Evolutionary conservation across 305 asterid genomes (phyloP), one percentile per base, ranked within the genome.

Genomic region (Rubia balearica): DNA sequence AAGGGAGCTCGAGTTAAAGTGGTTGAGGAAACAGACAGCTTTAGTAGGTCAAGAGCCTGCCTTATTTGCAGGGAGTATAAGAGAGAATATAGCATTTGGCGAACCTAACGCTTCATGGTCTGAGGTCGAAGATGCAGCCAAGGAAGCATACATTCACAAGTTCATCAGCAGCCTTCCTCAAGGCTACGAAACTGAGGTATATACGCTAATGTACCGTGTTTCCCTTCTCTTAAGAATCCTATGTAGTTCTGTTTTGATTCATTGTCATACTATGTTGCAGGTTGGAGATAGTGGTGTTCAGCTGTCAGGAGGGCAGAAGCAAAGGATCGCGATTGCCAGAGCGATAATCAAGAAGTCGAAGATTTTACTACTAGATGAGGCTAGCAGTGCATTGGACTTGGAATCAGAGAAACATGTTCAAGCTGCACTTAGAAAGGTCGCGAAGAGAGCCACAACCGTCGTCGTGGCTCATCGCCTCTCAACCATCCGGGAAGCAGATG

Each of bases 261-360:
- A 43, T 43, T 3, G 24, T 30, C 57, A 21, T 12, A 22, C 3
- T 65, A n/a, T 61, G 48, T 45, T 3, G 62, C 80, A 89, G 97
- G 95, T 89, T 14, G 97, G 97, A 46, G 82, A 89, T 62, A 83
- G 91, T 61, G 97, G 97, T 7, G 85, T 87, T n/a, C 96, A 89
- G 45, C 75, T 91, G 70, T 91, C 96, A 9, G 97, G 97, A 8
- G 97, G 97, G 33, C 97, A 91, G 77, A 91, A 91, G 80, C 97
- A 91, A 74, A 80, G 97, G 75, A 87, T 91, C 53, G 95, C 97
- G 12, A 91, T 91, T 73, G 97, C 97, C 17, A 78, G 97, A 70
- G 95, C 95, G 0, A 83, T 89, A 57, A 73, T 91, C 21, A 89
- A 89, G 83, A 87, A 85, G 69, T 80, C 97, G 21, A 85, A 82